Evolutionary conservation across 768 basidiomycete genomes (phyloP), one percentile per base, ranked within the genome.

Genomic region (Lyophyllum semitale): DNA sequence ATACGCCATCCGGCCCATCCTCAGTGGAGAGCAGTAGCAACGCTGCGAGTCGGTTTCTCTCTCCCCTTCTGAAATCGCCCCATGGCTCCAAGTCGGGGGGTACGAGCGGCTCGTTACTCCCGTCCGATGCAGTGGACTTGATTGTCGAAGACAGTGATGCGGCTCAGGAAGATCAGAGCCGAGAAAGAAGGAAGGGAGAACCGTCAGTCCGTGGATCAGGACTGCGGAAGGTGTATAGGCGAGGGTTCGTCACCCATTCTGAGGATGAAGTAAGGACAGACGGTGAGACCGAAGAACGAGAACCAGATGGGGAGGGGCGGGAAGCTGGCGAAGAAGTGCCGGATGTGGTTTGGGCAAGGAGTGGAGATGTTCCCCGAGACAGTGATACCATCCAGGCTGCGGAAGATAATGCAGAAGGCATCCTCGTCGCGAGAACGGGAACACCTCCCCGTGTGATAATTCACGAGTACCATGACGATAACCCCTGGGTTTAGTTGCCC

Each of bases 101-200:
- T 12, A 33, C 25, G 9, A 27, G 41, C 9, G 44, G 15, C 29
- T 66, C 71, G 5, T 68, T 66, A 11, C 69, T 84, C 12, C 81
- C 82, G 13, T 79, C 83, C 1, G 90, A 98, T 59, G 95, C 95
- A 1, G 87, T 98, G 1, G 96, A 99, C 64, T 77, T 99, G 17
- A 81, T 98, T 4, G 84, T 95, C 0, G 89, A 91, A 63, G 89
- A 88, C 63, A 57, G 67, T 8, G 66, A 74, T 8, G 84, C 85
- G 3, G 82, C 78, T 27, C 77, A 83, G 57, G 77, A 79, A 53
- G 82, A 81, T 26, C 73, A 77, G 61, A 68, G 71, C 25, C 74
- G 78, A 41, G 85, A 87, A 58, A 73, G 86, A 35, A 68, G 81
- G 51, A 83, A 81, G 54, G 88, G 86, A 22, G 87, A 88, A 59